A percentile compares a stretch with the other conserved stretches of the same genome.
phyloP scores from a whole-genome alignment of 345 rosid species.

The Boechera retrofracta region DNA sequence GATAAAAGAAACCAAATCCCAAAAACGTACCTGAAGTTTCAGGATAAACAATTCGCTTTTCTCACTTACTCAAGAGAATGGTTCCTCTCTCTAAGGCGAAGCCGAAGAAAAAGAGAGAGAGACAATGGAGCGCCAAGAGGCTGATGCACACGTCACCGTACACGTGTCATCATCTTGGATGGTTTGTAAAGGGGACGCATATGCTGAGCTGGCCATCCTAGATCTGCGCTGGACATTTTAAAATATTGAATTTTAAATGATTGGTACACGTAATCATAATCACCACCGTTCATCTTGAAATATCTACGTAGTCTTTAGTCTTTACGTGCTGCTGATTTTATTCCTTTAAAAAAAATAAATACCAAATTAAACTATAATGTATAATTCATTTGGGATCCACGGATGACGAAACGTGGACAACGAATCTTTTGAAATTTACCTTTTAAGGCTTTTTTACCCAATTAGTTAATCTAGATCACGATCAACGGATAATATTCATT shows the following conservation, averaged over 20 bases:
- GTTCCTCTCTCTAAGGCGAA: conserved; percentile 28
- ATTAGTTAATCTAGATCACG: background rate
- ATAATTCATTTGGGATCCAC: conserved; percentile 40
- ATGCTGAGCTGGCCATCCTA: conserved; percentile 42
- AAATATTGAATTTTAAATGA: background rate
- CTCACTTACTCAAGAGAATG: background rate
- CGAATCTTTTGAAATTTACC: background rate
- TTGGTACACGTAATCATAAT: conserved; percentile 31
- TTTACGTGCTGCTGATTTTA: conserved; percentile 39
- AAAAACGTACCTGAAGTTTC: conserved; percentile 22
- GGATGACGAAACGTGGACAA: conserved; percentile 35
- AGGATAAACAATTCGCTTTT: background rate
- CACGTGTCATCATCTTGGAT: conserved; percentile 35
- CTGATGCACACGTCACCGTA: conserved; percentile 39
- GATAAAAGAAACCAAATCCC: background rate
- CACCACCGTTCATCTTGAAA: conserved; percentile 21
- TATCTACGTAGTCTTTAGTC: conserved; percentile 23
- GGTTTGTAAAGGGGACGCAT: conserved; percentile 12
- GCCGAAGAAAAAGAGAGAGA: background rate
- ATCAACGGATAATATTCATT: conserved; percentile 13
- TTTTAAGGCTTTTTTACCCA: too few relatives aligned
- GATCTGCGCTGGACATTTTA: conserved; percentile 41
- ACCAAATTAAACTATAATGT: conserved; percentile 28
- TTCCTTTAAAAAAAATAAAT: background rate
- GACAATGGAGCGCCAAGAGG: conserved; percentile 42